phyloP scores from a whole-genome alignment of 768 basidiomycete genomes.

The Mycena leptocephala region DNA sequence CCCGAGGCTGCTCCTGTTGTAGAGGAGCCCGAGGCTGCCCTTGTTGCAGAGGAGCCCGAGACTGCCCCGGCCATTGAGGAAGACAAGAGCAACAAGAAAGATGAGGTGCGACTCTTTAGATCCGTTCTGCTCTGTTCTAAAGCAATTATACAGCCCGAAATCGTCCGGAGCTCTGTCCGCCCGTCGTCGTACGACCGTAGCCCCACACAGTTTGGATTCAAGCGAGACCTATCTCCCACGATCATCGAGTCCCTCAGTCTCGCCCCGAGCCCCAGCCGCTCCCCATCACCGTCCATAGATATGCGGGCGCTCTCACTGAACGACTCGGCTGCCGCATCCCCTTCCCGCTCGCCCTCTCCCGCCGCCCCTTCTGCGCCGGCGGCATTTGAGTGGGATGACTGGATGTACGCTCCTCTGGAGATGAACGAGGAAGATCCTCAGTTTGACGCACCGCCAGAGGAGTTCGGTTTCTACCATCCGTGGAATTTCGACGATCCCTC shows the following conservation, averaged over 20 bases:
- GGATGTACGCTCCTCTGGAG: conserved; percentile 14
- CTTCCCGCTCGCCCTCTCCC: background rate
- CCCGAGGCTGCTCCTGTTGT: too few relatives aligned
- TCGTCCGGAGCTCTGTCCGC: conserved; percentile 4
- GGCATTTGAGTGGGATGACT: conserved; percentile 11
- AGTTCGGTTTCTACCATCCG: conserved; percentile 11
- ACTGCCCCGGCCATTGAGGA: background rate
- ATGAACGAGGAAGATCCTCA: background rate
- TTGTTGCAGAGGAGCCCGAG: too few relatives aligned
- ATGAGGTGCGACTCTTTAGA: background rate
- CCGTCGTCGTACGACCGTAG: background rate
- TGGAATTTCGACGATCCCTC: background rate
- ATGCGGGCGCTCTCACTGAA: background rate
- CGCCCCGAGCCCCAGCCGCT: background rate
- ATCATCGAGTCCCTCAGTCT: conserved; percentile 12
- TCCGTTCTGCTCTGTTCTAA: background rate
- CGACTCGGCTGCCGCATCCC: background rate
- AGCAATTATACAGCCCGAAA: background rate
- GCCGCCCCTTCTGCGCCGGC: background rate
- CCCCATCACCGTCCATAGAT: background rate
- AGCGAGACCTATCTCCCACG: background rate
- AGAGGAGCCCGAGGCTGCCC: background rate
- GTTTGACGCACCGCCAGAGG: background rate
- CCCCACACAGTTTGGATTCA: conserved; percentile 27
- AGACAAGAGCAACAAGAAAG: background rate